Conservation (phyloP, 495 filamentous ascomycete genomes). For the Hypoxylon fuscum region DNA sequence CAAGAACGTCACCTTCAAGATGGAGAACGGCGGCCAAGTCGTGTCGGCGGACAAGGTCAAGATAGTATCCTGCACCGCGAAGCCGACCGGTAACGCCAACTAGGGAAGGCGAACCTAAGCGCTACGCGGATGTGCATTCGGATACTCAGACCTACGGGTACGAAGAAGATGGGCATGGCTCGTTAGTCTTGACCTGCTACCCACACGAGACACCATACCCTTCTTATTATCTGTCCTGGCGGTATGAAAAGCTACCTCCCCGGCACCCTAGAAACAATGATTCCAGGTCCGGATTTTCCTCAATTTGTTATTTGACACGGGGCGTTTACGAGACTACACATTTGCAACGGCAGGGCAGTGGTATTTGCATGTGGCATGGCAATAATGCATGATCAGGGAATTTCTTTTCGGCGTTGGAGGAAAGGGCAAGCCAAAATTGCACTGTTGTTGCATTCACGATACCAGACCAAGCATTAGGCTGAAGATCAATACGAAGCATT, state of each 20-base stretch:
- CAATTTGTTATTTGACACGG: background rate
- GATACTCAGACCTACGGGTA: too few relatives aligned
- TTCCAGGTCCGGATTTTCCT: too few relatives aligned
- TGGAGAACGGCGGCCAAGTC: conserved; percentile 75
- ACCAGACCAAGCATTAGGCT: background rate
- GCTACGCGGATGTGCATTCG: too few relatives aligned
- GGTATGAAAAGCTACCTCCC: too few relatives aligned
- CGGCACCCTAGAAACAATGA: too few relatives aligned
- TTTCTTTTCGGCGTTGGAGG: conserved; percentile 24
- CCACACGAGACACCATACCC: background rate
- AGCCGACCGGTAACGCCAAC: conserved; percentile 66
- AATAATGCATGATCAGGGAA: conserved; percentile 1
- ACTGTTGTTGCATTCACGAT: conserved; percentile 5
- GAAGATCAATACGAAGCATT: conserved; percentile 17
- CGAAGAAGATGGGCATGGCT: too few relatives aligned
- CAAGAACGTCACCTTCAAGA: conserved; percentile 97
- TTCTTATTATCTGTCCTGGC: too few relatives aligned
- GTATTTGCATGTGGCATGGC: conserved; percentile 15
- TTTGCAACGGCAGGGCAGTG: background rate
- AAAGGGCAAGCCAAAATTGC: conserved; percentile 15
- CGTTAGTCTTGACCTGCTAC: background rate
- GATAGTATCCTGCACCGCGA: conserved; percentile 95
- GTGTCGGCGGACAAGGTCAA: conserved; percentile 82
- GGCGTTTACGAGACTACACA: background rate
- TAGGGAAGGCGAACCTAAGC: conserved; percentile 13